Evolutionary conservation across 176 grass and related monocot species (phyloP).

Genomic region (Triticum dicoccoides): DNA sequence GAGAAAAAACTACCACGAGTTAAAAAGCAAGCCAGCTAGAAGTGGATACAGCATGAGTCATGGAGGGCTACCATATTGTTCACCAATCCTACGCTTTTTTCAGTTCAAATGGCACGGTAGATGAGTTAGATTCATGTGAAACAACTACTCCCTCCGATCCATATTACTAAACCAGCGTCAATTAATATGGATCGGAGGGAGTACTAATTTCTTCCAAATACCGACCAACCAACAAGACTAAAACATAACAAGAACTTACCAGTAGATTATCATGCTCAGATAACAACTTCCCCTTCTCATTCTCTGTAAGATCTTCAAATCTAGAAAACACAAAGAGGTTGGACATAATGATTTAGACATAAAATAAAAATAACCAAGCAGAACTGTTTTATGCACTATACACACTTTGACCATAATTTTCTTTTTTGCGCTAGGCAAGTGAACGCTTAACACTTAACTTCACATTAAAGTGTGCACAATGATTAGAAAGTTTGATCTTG

Average conservation of each 20-base stretch:
- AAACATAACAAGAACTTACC: slow-evolving; percentile 41
- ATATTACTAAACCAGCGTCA: too few relatives aligned
- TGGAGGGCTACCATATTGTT: neutral
- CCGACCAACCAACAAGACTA: neutral
- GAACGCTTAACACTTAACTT: neutral
- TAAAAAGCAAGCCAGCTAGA: neutral
- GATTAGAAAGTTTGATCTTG: too few relatives aligned
- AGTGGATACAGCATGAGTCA: neutral
- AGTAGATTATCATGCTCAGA: slow-evolving; percentile 48
- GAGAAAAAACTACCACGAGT: neutral
- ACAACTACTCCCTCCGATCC: neutral
- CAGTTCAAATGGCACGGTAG: neutral
- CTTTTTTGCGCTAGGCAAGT: neutral
- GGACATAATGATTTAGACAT: neutral
- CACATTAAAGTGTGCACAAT: neutral
- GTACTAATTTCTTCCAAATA: neutral
- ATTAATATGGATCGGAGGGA: neutral
- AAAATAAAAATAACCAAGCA: neutral
- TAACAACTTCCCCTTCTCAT: slow-evolving; percentile 49
- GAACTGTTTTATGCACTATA: neutral
- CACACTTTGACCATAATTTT: neutral
- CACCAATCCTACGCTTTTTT: neutral
- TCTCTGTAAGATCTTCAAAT: slow-evolving; percentile 49
- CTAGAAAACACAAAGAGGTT: slow-evolving; percentile 44
- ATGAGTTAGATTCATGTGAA: neutral